A percentile compares a stretch with the other conserved stretches of the same genome.
Conservation (phyloP, 2,329 filamentous ascomycete species). For the Sporothrix euskadiensis region DNA sequence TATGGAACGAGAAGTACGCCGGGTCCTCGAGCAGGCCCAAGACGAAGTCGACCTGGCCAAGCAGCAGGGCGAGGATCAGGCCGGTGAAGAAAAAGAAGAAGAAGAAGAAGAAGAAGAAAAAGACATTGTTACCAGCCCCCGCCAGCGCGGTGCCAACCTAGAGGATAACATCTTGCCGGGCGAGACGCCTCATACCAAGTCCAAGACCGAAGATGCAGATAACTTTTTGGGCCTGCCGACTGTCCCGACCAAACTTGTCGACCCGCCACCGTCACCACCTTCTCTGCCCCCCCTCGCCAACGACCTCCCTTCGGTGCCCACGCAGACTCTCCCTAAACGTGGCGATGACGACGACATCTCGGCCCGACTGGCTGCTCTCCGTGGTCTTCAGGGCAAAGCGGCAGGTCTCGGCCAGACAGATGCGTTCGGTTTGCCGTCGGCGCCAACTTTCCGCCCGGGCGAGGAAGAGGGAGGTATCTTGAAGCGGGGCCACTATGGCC, state of each 20-base stretch:
- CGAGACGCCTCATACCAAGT: not conserved
- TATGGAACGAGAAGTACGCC: slow-evolving; percentile 49
- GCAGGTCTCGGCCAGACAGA: slow-evolving; percentile 37
- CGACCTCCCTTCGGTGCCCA: slow-evolving; percentile 19
- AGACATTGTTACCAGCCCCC: slow-evolving; percentile 19
- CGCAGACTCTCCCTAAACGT: not conserved
- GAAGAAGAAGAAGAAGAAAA: slow-evolving; percentile 9
- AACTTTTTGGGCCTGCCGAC: slow-evolving; percentile 47
- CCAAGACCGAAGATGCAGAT: slow-evolving; percentile 24
- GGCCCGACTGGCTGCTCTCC: slow-evolving; percentile 55
- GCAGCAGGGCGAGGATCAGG: not conserved
- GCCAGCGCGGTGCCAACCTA: not conserved
- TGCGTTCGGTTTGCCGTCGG: slow-evolving; percentile 50
- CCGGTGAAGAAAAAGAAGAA: not conserved
- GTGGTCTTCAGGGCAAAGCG: slow-evolving; percentile 39
- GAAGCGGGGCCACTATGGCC: slow-evolving; percentile 3
- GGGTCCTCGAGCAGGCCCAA: slow-evolving; percentile 48
- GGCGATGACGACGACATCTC: slow-evolving; percentile 51
- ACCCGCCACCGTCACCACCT: slow-evolving; percentile 37
- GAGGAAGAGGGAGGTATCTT: slow-evolving; percentile 39
- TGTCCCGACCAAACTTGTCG: slow-evolving; percentile 48
- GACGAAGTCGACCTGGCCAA: slow-evolving; percentile 48
- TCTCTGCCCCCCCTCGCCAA: slow-evolving; percentile 6
- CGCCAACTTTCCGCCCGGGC: slow-evolving; percentile 52
- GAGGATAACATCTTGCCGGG: not conserved